phyloP scores from a whole-genome alignment of 345 rosid species.

The Punica granatum region DNA sequence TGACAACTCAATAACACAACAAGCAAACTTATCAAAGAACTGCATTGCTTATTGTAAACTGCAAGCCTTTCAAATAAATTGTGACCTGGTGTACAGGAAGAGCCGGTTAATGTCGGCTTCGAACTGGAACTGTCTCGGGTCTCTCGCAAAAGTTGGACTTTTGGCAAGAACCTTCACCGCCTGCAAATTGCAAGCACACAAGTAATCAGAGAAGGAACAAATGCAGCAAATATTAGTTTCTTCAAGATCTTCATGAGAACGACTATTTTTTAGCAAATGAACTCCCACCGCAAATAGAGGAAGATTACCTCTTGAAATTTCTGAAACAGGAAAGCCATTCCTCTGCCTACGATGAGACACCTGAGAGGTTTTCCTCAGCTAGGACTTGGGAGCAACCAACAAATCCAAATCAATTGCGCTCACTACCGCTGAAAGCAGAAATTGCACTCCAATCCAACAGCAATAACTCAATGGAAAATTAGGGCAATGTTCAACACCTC shows the following conservation, averaged over 20 bases:
- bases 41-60: neutral
- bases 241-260: neutral
- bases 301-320: conserved; percentile 37
- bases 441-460: no score
- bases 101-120: conserved; percentile 75
- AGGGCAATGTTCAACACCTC: no score
- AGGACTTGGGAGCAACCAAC: neutral
- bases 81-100: conserved; percentile 67
- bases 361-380: neutral
- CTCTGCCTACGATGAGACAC: neutral
- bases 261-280: no score
- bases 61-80: neutral
- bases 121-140: conserved; percentile 66
- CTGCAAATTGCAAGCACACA: conserved; percentile 18
- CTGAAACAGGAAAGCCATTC: conserved; percentile 34
- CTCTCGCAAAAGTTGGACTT: conserved; percentile 57
- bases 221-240: neutral
- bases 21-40: neutral
- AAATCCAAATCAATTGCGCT: no score
- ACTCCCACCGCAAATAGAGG: neutral
- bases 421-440: no score
- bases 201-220: conserved; percentile 2
- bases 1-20: neutral
- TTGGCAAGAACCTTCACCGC: conserved; percentile 60
- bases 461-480: no score